Base-by-base conservation (phyloP, 768 basidiomycete genomes). In the Psilocybe cyanescens region DNA sequence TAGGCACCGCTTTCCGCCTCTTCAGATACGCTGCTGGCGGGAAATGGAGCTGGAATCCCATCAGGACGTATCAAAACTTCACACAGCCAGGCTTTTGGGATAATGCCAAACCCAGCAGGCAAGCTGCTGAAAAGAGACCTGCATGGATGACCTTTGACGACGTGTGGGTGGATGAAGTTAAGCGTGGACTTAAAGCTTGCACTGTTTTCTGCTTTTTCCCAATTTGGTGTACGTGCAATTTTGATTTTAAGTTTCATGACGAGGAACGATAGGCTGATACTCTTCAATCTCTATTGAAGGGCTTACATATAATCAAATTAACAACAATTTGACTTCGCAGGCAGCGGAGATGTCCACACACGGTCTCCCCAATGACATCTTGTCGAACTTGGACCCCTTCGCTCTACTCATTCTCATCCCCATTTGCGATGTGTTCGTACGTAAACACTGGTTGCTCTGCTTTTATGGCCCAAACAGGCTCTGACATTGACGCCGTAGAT, bases 111-210 rank as follows among this genome's bases (percentile, higher is more conserved):
- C 91, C 91, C 0, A 89, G 87, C 66, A 78, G 33, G 11, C 33
- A 77, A 35, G 73, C 79, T 41, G 67, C 67, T 2, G 80, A 70
- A 1, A 73, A 75, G 29, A 73, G 73, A 37, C 90, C 90, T 17
- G 58, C 59, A 4, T 92, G 90, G 90, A 91, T 92, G 89, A 86
- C 74, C 4, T 92, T 86, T 61, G 90, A 92, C 65, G 91, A 93
- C 67, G 69, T 78, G 55, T 92, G 90, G 89, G 89, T 93, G 12
- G 90, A 91, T 53, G 91, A 93, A 67, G 83, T 92, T 44, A 76
- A 78, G 56, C 83, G 91, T 57, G 90, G 89, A 2, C 69, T 91
- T 70, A 90, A 89, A 68, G 91, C 91, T 28, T 92, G 90, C 72
- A 72, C 74, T 69, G 81, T 83, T 72, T 77, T 90, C 80, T 64